Conservation (phyloP, 2,329 filamentous ascomycete genomes). For the Fusarium clavum region DNA sequence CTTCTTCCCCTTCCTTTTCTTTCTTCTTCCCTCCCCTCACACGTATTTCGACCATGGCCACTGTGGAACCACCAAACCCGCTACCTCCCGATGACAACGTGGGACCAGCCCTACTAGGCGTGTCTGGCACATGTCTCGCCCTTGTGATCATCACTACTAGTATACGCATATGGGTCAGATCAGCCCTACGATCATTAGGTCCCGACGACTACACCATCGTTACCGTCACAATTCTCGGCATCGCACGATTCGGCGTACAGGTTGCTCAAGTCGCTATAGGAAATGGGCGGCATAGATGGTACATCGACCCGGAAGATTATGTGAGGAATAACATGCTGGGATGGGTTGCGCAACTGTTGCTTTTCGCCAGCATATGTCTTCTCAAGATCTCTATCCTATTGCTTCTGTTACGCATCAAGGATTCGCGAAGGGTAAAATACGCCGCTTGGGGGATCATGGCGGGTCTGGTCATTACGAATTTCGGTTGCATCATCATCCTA, state of each 20-base stretch:
- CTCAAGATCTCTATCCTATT: conserved; percentile 58
- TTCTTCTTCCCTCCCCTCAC: neutral
- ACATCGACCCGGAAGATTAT: conserved; percentile 49
- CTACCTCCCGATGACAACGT: conserved; percentile 54
- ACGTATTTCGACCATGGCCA: conserved; percentile 17
- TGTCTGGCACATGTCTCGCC: conserved; percentile 50
- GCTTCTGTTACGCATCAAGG: conserved; percentile 56
- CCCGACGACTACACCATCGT: conserved; percentile 55
- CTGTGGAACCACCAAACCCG: conserved; percentile 34
- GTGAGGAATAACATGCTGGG: conserved; percentile 52
- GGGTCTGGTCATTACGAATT: conserved; percentile 49
- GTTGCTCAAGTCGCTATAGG: conserved; percentile 50
- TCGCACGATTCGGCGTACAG: conserved; percentile 50
- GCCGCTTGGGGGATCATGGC: conserved; percentile 50
- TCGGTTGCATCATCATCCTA: conserved; percentile 49
- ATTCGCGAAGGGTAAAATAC: conserved; percentile 47
- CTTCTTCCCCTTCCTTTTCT: neutral
- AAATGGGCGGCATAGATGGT: conserved; percentile 55
- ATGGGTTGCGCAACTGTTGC: conserved; percentile 55
- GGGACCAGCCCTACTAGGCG: conserved; percentile 48
- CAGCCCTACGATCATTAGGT: conserved; percentile 45
- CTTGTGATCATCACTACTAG: conserved; percentile 50
- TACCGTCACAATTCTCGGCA: conserved; percentile 47
- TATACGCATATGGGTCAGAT: conserved; percentile 50
- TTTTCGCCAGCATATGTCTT: conserved; percentile 55